phyloP scores from a whole-genome alignment of 1,139 yeast genomes.

The Geotrichum macrosporum region DNA sequence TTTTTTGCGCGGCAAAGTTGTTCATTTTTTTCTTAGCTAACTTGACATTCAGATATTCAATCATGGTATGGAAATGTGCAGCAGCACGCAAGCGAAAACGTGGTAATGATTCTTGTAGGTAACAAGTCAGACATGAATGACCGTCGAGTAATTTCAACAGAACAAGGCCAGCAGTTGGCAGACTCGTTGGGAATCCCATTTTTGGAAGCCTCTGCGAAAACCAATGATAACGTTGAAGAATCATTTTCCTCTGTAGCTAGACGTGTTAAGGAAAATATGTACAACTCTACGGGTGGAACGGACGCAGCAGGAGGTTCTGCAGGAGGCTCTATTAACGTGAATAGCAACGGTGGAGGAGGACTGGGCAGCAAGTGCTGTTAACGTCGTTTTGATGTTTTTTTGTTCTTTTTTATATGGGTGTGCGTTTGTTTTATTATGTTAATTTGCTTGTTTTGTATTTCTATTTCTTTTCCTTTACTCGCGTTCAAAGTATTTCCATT shows the following conservation, averaged over 20 bases:
- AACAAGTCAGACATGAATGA: slow-evolving; percentile 84
- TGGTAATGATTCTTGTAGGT: slow-evolving; percentile 89
- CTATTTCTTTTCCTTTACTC: slow-evolving; percentile 18
- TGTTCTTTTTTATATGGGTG: too few species aligned
- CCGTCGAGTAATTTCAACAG: slow-evolving; percentile 69
- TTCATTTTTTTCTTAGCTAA: neutral
- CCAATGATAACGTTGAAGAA: slow-evolving; percentile 85
- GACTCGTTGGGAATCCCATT: slow-evolving; percentile 82
- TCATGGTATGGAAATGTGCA: slow-evolving; percentile 94
- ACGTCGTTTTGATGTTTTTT: too few species aligned
- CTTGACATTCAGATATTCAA: slow-evolving; percentile 51
- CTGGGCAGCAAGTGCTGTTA: slow-evolving; percentile 33
- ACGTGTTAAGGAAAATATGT: slow-evolving; percentile 73
- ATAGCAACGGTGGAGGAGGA: slow-evolving; percentile 20
- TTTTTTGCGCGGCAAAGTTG: neutral
- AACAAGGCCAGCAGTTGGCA: slow-evolving; percentile 88
- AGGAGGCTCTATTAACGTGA: slow-evolving; percentile 30
- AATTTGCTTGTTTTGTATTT: too few species aligned
- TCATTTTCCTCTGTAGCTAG: slow-evolving; percentile 87
- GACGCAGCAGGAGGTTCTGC: slow-evolving; percentile 24
- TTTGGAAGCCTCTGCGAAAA: slow-evolving; percentile 93
- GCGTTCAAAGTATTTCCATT: slow-evolving; percentile 38
- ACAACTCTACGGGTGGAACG: slow-evolving; percentile 33
- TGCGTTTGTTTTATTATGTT: too few species aligned
- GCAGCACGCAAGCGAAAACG: slow-evolving; percentile 95